These are phyloP conservation scores for Vaucheria bursata DNA, from an alignment of 352 stramenopile genomes.

Conservation along the genomic window DNA sequence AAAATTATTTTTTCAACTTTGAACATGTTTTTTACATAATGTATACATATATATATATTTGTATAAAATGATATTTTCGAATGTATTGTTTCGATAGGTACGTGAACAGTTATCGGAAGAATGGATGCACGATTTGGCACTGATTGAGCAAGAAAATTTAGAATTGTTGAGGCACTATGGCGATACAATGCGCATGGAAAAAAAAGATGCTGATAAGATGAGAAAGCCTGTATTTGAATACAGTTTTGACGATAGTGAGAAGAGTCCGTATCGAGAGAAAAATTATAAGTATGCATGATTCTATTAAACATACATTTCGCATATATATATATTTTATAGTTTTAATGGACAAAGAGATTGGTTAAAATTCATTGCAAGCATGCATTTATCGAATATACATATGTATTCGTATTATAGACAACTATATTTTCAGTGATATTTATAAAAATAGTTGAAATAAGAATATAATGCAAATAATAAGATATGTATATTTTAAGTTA, in stretches of 20 bases:
- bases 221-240: slow-evolving; percentile 38
- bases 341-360: too few relatives aligned
- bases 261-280: slow-evolving; percentile 17
- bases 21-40: neutral
- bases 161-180: slow-evolving; percentile 31
- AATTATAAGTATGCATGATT: slow-evolving; percentile 41
- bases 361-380: too few relatives aligned
- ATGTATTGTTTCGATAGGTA: too few relatives aligned
- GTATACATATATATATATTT: neutral
- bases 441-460: too few relatives aligned
- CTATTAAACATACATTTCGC: too few relatives aligned
- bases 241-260: slow-evolving; percentile 17
- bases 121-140: slow-evolving; percentile 28
- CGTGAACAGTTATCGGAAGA: slow-evolving; percentile 39
- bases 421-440: too few relatives aligned
- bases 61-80: neutral
- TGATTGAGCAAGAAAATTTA: slow-evolving; percentile 32
- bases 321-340: too few relatives aligned
- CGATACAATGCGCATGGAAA: slow-evolving; percentile 18
- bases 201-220: slow-evolving; percentile 3
- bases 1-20: too few relatives aligned
- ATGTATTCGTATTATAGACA: too few relatives aligned
- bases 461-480: too few relatives aligned
- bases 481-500: too few relatives aligned
- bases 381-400: too few relatives aligned